Evolutionary conservation across 345 rosid genomes (phyloP), one percentile per base, ranked within the genome.

Genomic region (Eucalyptus brandiana): DNA sequence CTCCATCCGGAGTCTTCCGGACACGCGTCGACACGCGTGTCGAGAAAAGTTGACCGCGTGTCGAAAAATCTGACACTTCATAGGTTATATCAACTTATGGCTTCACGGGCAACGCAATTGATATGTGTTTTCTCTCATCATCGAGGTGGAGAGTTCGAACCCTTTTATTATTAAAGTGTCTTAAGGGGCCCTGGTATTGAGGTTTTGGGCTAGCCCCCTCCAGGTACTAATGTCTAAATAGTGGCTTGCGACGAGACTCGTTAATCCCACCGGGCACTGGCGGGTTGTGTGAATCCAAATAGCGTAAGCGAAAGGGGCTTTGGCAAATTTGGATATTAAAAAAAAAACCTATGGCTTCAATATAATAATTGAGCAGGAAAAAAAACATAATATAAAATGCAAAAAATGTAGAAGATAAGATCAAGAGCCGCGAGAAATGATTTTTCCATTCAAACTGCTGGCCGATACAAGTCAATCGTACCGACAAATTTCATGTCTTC

Each of bases 231-330:
- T 3, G 0, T 49, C 0, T 49, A 49, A 49, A 49, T 49, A 14
- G 51, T 0, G 1, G 51, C 17, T 5, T 49, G 50, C 0, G 6
- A 2, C 5, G 15, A 48, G 49, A 1, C 2, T 4, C 15, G 5
- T 2, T 48, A 2, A 2, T 48, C 2, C 2, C 51, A 49, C 0
- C 3, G 0, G 3, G 51, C 51, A 2, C 1, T 5, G 3, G 7
- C 18, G 3, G 17, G 18, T 49, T 0, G 18, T 49, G 51, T 49
- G 51, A 49, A 49, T 0, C 3, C 0, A 18, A 49, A 49, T 49
- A 49, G 51, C 51, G 1, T 49, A 14, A 49, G 51, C 18, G 2
- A 49, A 14, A 7, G 0, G 51, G 51, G 7, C 0, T 49, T 0
- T 0, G 1, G 51, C 0, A 1, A 7, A 49, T 49, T 2, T 49